phyloP scores from a whole-genome alignment of 371 early-diverging fungal genomes.

The Mycotypha africana region DNA sequence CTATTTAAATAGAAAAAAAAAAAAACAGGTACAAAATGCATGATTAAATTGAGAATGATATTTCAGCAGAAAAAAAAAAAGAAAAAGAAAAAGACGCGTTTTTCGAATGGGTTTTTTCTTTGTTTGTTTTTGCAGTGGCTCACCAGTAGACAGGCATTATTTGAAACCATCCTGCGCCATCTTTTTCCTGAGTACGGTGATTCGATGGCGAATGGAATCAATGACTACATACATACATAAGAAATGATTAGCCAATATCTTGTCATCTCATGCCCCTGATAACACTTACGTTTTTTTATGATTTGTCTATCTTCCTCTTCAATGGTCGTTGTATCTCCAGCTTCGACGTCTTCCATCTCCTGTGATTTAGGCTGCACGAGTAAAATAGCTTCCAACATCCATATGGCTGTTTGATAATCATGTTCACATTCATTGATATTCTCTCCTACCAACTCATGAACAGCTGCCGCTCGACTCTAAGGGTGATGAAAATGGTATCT shows the following conservation, averaged over 20 bases:
- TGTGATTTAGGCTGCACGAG: slow-evolving; percentile 30
- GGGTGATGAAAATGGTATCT: neutral
- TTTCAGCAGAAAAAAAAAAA: no score
- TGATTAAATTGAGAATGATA: no score
- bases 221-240: no score
- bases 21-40: no score
- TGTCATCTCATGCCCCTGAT: no score
- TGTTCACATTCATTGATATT: slow-evolving; percentile 65
- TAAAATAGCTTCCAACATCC: slow-evolving; percentile 73
- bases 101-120: no score
- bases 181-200: slow-evolving; percentile 34
- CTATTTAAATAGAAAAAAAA: no score
- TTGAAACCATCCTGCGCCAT: slow-evolving; percentile 20
- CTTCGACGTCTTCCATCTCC: no score
- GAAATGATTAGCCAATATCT: no score
- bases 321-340: slow-evolving; percentile 40
- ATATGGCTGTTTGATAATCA: slow-evolving; percentile 73
- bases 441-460: slow-evolving; percentile 33
- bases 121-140: no score
- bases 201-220: slow-evolving; percentile 41
- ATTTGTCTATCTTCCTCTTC: slow-evolving; percentile 56
- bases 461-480: slow-evolving; percentile 24
- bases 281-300: slow-evolving; percentile 52
- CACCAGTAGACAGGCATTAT: no score
- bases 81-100: no score